Conservation (phyloP, 371 early-diverging fungal species). For the Blastocladiella emersonii region DNA sequence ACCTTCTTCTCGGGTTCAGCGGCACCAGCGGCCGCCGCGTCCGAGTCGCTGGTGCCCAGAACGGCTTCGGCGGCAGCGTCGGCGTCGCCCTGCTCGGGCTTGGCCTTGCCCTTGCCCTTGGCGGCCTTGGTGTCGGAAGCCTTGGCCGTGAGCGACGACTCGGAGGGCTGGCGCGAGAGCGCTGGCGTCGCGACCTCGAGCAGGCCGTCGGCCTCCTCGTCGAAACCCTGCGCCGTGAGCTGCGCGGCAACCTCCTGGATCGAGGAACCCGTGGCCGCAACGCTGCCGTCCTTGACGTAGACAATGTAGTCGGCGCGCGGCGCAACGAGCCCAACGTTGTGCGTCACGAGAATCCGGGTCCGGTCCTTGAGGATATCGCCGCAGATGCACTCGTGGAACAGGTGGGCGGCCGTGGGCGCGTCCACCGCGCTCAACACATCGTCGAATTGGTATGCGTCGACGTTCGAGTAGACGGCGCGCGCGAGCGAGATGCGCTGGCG, state of each 20-base stretch:
- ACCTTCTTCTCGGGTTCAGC: constrained; percentile 31
- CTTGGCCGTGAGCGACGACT: neutral
- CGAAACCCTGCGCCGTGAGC: neutral
- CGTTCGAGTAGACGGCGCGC: constrained; percentile 47
- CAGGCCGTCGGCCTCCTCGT: neutral
- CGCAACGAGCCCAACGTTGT: constrained; percentile 49
- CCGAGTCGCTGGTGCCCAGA: neutral
- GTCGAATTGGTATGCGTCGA: too few relatives aligned
- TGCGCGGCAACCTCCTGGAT: constrained; percentile 9
- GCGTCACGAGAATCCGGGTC: constrained; percentile 72
- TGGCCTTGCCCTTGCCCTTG: neutral
- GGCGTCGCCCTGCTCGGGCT: neutral
- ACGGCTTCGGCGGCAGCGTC: neutral
- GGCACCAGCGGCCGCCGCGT: constrained; percentile 14
- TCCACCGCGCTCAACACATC: constrained; percentile 65
- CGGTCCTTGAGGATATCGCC: constrained; percentile 39
- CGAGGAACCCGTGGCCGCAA: constrained; percentile 40
- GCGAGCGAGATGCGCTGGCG: constrained; percentile 53
- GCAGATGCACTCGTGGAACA: constrained; percentile 30
- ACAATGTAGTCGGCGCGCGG: constrained; percentile 53
- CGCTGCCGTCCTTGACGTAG: constrained; percentile 47
- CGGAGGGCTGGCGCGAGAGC: neutral
- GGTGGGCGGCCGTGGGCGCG: constrained; percentile 74
- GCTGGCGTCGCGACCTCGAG: neutral
- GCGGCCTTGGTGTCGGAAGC: neutral